Evolutionary conservation across 1,284 basidiomycete species (phyloP).

Genomic region (Cryptococcus neoformans): DNA sequence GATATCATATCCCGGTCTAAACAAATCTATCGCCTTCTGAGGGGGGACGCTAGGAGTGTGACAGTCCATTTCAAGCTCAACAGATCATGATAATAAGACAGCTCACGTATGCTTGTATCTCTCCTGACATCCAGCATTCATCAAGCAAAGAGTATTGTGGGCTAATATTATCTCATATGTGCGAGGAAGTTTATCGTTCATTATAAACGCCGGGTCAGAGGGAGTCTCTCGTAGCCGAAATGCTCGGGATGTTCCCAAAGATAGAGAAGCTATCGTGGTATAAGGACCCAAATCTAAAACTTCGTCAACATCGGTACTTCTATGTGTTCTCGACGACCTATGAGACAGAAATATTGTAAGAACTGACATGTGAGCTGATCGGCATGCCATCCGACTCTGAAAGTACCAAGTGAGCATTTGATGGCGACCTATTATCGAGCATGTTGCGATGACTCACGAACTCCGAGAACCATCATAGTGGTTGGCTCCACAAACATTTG

Average conservation of each 20-base stretch:
- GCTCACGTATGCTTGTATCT: conserved; percentile 63
- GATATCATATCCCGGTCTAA: conserved; percentile 57
- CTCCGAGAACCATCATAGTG: conserved; percentile 80
- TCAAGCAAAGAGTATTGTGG: conserved; percentile 87
- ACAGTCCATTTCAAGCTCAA: conserved; percentile 45
- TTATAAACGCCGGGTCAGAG: conserved; percentile 52
- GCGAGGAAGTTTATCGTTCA: conserved; percentile 57
- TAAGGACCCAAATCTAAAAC: conserved; percentile 73
- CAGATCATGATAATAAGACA: neutral
- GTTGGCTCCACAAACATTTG: conserved; percentile 89
- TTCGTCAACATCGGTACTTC: neutral
- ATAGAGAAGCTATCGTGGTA: conserved; percentile 87
- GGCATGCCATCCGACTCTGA: conserved; percentile 77
- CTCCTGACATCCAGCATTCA: conserved; percentile 90
- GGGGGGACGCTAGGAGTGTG: conserved; percentile 59
- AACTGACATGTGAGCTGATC: conserved; percentile 54
- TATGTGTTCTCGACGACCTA: too few species aligned
- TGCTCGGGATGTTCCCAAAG: conserved; percentile 72
- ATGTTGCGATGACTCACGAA: conserved; percentile 24
- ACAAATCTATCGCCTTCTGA: conserved; percentile 70
- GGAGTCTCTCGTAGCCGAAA: conserved; percentile 63
- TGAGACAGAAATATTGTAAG: neutral
- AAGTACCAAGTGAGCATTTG: neutral
- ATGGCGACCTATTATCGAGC: neutral
- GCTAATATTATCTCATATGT: conserved; percentile 79